phyloP scores from a whole-genome alignment of 2,329 filamentous ascomycete genomes.

The Calonectria crousiana region DNA sequence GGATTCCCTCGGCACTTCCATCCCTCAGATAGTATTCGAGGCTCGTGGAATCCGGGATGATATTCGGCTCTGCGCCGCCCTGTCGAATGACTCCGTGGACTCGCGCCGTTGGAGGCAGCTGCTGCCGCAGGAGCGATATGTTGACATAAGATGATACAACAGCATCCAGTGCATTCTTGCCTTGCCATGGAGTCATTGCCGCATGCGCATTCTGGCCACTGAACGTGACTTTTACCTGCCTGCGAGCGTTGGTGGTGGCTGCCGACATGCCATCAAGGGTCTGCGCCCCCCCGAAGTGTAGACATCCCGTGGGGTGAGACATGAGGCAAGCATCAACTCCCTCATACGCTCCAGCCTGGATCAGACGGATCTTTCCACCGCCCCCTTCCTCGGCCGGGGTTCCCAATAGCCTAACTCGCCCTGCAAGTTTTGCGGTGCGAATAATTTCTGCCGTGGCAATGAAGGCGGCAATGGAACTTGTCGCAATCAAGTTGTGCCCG shows the following conservation, averaged over 20 bases:
- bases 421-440: background rate
- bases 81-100: conserved; percentile 65
- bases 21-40: conserved; percentile 48
- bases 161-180: conserved; percentile 71
- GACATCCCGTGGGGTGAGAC: conserved; percentile 39
- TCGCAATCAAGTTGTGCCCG: conserved; percentile 67
- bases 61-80: conserved; percentile 66
- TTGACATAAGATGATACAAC: conserved; percentile 62
- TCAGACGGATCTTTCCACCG: conserved; percentile 62
- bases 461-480: conserved; percentile 59
- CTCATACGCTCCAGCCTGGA: conserved; percentile 58
- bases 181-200: conserved; percentile 68
- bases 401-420: conserved; percentile 54
- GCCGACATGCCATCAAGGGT: conserved; percentile 49
- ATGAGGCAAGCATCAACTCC: conserved; percentile 49
- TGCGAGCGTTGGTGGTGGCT: conserved; percentile 63
- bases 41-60: conserved; percentile 65
- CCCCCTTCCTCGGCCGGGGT: conserved; percentile 67
- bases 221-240: conserved; percentile 64
- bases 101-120: conserved; percentile 63
- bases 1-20: conserved; percentile 47
- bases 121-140: conserved; percentile 66
- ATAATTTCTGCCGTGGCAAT: conserved; percentile 34
- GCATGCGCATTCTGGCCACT: conserved; percentile 68
- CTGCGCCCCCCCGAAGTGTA: background rate